Conservation (phyloP, 2,329 filamentous ascomycete genomes). For the Tolypocladium cylindrosporum region DNA sequence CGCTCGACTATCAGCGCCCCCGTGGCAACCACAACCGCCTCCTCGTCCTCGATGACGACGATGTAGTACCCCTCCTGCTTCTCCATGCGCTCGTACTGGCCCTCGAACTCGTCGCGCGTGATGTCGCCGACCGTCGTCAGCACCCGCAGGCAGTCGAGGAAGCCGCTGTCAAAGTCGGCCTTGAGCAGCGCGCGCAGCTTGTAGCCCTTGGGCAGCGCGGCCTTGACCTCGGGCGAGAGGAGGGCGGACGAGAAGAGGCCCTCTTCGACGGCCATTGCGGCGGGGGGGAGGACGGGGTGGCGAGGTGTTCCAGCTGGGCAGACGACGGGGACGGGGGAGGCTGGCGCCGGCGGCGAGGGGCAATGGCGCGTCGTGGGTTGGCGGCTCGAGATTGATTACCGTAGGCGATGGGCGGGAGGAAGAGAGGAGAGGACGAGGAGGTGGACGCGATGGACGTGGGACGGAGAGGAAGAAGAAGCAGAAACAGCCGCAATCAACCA, state of each 20-base stretch:
- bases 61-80: slow-evolving; percentile 73
- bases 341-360: background rate
- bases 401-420: background rate
- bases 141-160: slow-evolving; percentile 84
- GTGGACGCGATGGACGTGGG: background rate
- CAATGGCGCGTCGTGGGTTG: too few relatives aligned
- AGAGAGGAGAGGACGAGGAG: background rate
- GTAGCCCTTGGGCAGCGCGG: slow-evolving; percentile 71
- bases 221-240: slow-evolving; percentile 65
- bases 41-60: slow-evolving; percentile 68
- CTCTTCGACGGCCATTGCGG: slow-evolving; percentile 16
- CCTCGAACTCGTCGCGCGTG: slow-evolving; percentile 60
- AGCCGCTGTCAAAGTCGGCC: slow-evolving; percentile 70
- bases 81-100: slow-evolving; percentile 75
- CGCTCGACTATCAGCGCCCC: slow-evolving; percentile 85
- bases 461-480: background rate
- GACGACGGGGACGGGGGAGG: slow-evolving; percentile 2
- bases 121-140: slow-evolving; percentile 91
- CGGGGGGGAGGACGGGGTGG: background rate
- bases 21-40: slow-evolving; percentile 70
- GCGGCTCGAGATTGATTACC: background rate
- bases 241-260: slow-evolving; percentile 70
- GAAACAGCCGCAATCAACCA: background rate
- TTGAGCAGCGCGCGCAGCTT: slow-evolving; percentile 68
- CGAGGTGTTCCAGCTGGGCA: background rate